Evolutionary conservation across 1,284 basidiomycete species (phyloP), one percentile per base, ranked within the genome.

Genomic region (Apiotrichum brassicae): DNA sequence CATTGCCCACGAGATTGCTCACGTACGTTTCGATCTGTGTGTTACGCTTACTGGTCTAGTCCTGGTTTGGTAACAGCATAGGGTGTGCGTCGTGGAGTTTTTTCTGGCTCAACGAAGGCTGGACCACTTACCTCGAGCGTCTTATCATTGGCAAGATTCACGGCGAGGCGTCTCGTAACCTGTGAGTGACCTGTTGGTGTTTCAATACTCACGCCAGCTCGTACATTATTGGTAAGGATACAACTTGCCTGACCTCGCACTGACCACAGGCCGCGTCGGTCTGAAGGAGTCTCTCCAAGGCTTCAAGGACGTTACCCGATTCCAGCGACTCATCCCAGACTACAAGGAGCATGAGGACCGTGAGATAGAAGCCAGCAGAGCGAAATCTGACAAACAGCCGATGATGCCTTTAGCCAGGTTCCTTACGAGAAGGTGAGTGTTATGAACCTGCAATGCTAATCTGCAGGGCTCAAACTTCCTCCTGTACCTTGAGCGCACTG

Each of bases 61-160:
- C 85, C 3, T 91, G 83, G 82, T 90, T 89, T 59, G 88, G 88
- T 4, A 91, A 91, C 63, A 84, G 85, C 22, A 82, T 90, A 50
- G 56, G 60, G 16, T 63, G 61, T 57, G 63, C 64, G 49, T 60
- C 57, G 13, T 69, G 66, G 61, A 79, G 78, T 5, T 85, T 88
- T 68, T 93, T 93, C 76, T 94, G 89, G 89, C 80, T 93, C 43
- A 93, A 92, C 69, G 89, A 92, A 67, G 77, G 90, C 30, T 95
- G 88, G 85, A 95, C 92, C 28, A 93, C 89, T 1, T 97, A 93
- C 67, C 84, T 90, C 43, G 94, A 98, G 71, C 82, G 92, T 20
- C 76, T 95, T 9, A 61, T 67, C 50, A 82, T 86, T 35, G 77
- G 85, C 58, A 76, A 78, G 44, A 75, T 94, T 1, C 83, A 93